Percentiles rank a stretch among this genome's conserved stretches.
Conservation (phyloP, 1,284 basidiomycete species). For the Cutaneotrichosporon cutaneum region DNA sequence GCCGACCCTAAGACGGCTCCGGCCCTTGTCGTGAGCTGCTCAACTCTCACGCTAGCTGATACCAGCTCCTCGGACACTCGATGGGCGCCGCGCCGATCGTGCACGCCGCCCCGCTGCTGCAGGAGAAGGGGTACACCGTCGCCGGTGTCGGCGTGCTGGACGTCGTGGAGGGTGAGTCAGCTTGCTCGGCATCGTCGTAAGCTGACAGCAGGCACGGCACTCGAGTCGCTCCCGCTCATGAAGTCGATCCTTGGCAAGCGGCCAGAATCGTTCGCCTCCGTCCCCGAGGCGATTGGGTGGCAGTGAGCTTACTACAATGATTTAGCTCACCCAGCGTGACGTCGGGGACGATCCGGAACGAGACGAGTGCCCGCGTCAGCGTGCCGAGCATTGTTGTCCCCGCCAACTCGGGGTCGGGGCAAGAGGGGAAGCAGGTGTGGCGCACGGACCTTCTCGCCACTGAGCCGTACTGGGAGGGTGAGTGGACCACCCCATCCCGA, state of each 20-base stretch:
- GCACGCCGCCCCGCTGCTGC: conserved; percentile 65
- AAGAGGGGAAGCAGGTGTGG: conserved; percentile 61
- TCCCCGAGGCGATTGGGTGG: conserved; percentile 89
- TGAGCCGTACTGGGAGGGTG: conserved; percentile 85
- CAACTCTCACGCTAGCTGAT: conserved; percentile 27
- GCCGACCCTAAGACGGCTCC: conserved; percentile 65
- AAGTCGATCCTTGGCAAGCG: conserved; percentile 77
- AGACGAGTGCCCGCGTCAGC: conserved; percentile 75
- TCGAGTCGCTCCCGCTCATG: conserved; percentile 91
- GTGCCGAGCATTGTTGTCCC: conserved; percentile 72
- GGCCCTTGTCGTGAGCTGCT: conserved; percentile 64
- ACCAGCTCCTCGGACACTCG: conserved; percentile 78
- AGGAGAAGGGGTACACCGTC: conserved; percentile 67
- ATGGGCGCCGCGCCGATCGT: conserved; percentile 90
- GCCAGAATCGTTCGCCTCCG: conserved; percentile 76
- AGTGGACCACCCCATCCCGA: conserved; percentile 33
- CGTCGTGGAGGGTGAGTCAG: conserved; percentile 80
- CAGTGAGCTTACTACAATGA: conserved; percentile 64
- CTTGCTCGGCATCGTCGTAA: not conserved
- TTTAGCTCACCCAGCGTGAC: conserved; percentile 57
- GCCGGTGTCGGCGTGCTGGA: conserved; percentile 86
- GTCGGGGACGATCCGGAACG: conserved; percentile 75
- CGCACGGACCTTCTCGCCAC: conserved; percentile 79
- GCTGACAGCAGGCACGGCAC: conserved; percentile 70
- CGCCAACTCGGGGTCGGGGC: no score